phyloP scores from a whole-genome alignment of 345 rosid genomes.

The Abelmoschus esculentus region DNA sequence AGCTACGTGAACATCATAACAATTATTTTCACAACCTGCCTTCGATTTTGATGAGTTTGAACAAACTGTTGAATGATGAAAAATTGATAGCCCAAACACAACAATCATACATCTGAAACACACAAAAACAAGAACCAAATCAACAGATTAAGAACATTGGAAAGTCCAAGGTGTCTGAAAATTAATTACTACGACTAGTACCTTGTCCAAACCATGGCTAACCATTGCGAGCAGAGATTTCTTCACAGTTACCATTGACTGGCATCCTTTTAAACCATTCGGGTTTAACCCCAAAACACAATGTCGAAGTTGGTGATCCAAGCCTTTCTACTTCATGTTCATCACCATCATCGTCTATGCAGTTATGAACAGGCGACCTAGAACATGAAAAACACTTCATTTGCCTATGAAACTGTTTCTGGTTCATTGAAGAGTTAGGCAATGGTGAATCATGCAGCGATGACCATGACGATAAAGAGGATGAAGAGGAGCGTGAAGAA shows the following conservation, averaged over 20 bases:
- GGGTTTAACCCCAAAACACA: conserved; percentile 23
- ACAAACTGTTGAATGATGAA: background rate
- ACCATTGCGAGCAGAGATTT: too few relatives aligned
- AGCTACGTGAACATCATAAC: background rate
- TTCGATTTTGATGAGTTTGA: background rate
- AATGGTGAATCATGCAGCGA: conserved; percentile 19
- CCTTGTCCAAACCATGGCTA: too few relatives aligned
- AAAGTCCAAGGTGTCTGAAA: too few relatives aligned
- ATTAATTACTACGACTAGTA: background rate
- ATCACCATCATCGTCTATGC: background rate
- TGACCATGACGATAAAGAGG: conserved; percentile 31
- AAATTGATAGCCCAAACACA: too few relatives aligned
- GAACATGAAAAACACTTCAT: conserved; percentile 21
- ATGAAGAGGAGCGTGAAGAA: conserved; percentile 31
- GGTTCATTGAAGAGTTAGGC: conserved; percentile 11
- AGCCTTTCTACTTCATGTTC: conserved; percentile 4
- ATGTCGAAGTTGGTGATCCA: conserved; percentile 27
- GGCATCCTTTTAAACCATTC: background rate
- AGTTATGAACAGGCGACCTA: conserved; percentile 15
- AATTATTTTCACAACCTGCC: background rate
- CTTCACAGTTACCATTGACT: too few relatives aligned
- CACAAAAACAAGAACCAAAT: background rate
- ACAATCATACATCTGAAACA: background rate
- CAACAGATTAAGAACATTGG: background rate
- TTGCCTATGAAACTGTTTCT: background rate